Evolutionary conservation across 2,329 filamentous ascomycete genomes (phyloP).

Genomic region (Hymenoscyphus linearis): DNA sequence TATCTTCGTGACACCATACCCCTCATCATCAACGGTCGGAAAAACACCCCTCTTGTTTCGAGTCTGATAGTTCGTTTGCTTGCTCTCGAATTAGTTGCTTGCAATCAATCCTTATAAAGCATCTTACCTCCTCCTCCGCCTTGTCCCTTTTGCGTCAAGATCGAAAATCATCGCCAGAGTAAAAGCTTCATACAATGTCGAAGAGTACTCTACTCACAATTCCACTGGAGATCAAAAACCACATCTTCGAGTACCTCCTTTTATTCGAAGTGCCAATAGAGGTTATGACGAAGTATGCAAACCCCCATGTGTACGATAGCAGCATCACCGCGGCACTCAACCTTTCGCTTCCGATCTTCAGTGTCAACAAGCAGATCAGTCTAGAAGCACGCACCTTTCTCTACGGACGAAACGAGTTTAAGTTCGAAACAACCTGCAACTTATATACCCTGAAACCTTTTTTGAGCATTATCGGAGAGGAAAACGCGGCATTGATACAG

Average conservation of each 20-base stretch:
- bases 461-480: not conserved
- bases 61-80: not conserved
- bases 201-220: not conserved
- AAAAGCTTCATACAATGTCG: not conserved
- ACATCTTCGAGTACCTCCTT: not conserved
- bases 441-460: not conserved
- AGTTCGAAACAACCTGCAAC: not conserved
- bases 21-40: not conserved
- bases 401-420: not conserved
- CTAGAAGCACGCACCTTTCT: not conserved
- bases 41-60: not conserved
- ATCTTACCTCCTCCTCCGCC: not conserved
- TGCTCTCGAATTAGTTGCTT: too few species aligned
- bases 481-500: not conserved
- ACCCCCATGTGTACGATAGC: not conserved
- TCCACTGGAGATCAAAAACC: not conserved
- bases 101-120: too few species aligned
- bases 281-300: not conserved
- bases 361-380: not conserved
- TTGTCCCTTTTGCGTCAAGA: not conserved
- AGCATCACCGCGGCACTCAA: not conserved
- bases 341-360: not conserved
- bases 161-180: not conserved
- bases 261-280: not conserved
- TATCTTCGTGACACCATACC: not conserved